Base-by-base conservation (phyloP, 441 rosid genomes). In the Gossypium davidsonii region DNA sequence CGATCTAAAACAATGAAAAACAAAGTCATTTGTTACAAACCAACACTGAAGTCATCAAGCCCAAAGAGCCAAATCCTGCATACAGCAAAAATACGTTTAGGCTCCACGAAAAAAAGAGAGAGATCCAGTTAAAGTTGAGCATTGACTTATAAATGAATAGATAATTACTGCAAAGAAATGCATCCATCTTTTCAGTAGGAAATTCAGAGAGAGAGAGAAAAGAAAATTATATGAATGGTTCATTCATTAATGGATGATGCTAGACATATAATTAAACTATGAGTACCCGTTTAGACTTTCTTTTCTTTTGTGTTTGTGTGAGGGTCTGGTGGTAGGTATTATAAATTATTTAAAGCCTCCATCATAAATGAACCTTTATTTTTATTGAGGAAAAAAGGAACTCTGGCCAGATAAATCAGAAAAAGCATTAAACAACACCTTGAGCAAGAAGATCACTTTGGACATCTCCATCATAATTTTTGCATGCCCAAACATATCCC, bases 401-500 rank as follows among this genome's bases (percentile, higher is more conserved):
- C 14, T 17, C 14, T 15, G 12, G 25, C 11, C 25, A 17, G n/a
- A 48, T 62, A 46, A 57, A 59, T 57, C 9, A 26, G 60, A 68
- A 52, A 10, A 9, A 15, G 46, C 28, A 76, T n/a, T 31, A 31
- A 31, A 31, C 34, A 42, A 51, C 74, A 91, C 96, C 98, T 89
- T 91, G 98, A 65, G 98, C 98, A 76, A 94, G 96, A 70, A 94
- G 88, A 87, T 94, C 97, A 75, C 98, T 94, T 80, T 89, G 96
- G 62, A 94, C 97, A 86, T 94, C 97, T 78, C 97, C 98, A 53
- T 93, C 98, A 25, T 93, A 93, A 78, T 93, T 93, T 83, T 93
- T 93, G 86, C 97, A 94, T 11, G 98, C 94, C 97, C 98, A 94
- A 14, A 90, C 94, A 88, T 91, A 94, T 76, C 97, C 97, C 20